phyloP scores from a whole-genome alignment of 2,329 filamentous ascomycete genomes.

The Sporothrix variecibatus region DNA sequence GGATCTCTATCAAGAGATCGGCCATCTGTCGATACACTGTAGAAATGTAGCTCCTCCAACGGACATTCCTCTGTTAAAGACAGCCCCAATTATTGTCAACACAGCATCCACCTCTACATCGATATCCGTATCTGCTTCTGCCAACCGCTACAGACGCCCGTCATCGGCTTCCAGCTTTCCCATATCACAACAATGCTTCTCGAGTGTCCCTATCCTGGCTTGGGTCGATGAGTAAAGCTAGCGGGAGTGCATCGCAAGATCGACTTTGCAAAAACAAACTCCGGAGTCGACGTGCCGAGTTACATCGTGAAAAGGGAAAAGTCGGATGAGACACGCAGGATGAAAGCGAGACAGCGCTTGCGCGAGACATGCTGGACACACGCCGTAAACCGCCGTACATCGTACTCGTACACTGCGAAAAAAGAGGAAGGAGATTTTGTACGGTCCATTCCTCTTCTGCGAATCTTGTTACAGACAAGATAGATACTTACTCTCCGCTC shows the following conservation, averaged over 20 bases:
- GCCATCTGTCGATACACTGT: background rate
- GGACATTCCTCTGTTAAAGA: background rate
- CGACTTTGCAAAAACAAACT: background rate
- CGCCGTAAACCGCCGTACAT: background rate
- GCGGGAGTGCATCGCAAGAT: background rate
- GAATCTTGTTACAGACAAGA: background rate
- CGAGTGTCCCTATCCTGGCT: background rate
- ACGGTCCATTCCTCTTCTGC: background rate
- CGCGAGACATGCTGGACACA: background rate
- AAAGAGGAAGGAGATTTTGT: background rate
- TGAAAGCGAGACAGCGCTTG: background rate
- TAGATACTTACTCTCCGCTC: background rate
- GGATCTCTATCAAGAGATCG: conserved; percentile 2
- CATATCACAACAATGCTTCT: background rate
- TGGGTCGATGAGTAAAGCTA: background rate
- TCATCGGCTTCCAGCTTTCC: background rate
- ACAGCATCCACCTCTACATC: background rate
- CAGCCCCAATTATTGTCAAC: background rate
- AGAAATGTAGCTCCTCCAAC: conserved; percentile 1
- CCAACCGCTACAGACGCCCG: background rate
- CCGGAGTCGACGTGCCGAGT: conserved; percentile 1
- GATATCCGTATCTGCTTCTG: background rate
- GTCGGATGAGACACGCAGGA: background rate
- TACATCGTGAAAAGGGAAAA: background rate
- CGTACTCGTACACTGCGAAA: background rate